Percentiles rank a stretch among this genome's conserved stretches.
Evolutionary conservation across 2,329 filamentous ascomycete genomes (phyloP).

Genomic region (Aspergillus quadrilineatus): DNA sequence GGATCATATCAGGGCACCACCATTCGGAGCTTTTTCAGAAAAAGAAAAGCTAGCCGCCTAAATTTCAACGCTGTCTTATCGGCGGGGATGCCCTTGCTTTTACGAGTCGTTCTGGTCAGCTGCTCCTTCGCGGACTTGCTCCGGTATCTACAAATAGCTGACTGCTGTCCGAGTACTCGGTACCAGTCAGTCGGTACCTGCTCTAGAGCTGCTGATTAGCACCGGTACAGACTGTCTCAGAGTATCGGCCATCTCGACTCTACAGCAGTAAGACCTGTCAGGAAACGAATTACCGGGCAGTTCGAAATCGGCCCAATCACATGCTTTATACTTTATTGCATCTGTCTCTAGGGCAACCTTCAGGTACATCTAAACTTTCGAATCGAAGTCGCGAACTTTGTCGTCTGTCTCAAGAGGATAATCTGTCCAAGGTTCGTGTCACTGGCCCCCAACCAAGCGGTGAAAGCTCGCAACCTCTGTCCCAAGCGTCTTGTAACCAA

Average conservation of each 20-base stretch:
- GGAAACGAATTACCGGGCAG: too few relatives aligned
- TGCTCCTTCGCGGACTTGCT: neutral
- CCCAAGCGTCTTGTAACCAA: neutral
- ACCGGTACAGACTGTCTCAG: neutral
- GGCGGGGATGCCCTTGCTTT: neutral
- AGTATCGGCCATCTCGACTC: neutral
- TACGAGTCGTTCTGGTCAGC: neutral
- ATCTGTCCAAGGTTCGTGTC: neutral
- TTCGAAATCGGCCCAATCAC: neutral
- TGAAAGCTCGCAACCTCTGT: neutral
- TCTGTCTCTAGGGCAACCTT: neutral
- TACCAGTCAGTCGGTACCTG: neutral
- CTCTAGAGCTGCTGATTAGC: slow-evolving; percentile 1
- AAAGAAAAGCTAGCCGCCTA: neutral
- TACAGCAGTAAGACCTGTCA: neutral
- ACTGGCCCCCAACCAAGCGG: neutral
- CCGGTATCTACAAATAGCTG: neutral
- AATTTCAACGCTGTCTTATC: neutral
- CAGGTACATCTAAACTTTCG: neutral
- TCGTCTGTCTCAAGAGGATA: neutral
- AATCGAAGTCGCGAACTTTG: neutral
- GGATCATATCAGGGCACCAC: neutral
- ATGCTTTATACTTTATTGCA: neutral
- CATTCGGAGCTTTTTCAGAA: neutral
- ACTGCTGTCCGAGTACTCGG: neutral